Base-by-base conservation (phyloP, 495 filamentous ascomycete species). In the Talaromyces stipitatus region DNA sequence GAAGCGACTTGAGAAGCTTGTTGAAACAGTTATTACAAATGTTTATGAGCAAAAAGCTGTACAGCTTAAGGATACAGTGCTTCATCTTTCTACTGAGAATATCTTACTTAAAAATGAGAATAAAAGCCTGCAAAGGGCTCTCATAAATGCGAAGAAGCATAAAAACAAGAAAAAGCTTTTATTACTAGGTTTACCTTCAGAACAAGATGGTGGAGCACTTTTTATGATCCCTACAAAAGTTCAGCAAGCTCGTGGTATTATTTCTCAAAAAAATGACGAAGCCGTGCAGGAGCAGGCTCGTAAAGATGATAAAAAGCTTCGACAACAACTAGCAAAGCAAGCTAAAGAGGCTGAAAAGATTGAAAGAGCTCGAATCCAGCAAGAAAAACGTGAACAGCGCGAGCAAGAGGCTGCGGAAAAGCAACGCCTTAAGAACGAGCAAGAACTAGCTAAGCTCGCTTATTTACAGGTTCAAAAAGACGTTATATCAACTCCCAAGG, bases 371-470 rank as follows among this genome's bases (percentile, higher is more conserved):
- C n/a, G n/a, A n/a, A n/a, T n/a, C n/a, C n/a, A n/a, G n/a, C n/a
- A n/a, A n/a, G n/a, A n/a, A n/a, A n/a, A n/a, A n/a, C n/a, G n/a
- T n/a, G n/a, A n/a, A n/a, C n/a, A n/a, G n/a, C n/a, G n/a, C n/a
- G n/a, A n/a, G n/a, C n/a, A n/a, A n/a, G n/a, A n/a, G n/a, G n/a
- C n/a, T n/a, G n/a, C n/a, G n/a, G n/a, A n/a, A 50, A 50, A 50
- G 46, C 46, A 50, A 50, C 22, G 46, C 5, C 20, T 50, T 22
- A 50, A 50, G 22, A 20, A 50, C n/a, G 46, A 50, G 46, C 46
- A 50, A 50, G 46, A 50, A 50, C 22, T 50, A 28, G 46, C 24
- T 50, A 50, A 50, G 46, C 24, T 50, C 24, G 46, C 46, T 50
- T 18, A 50, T 50, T 50, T 50, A 50, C 22, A 50, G 22, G 1